phyloP scores from a whole-genome alignment of 495 filamentous ascomycete genomes.

The Chlorociboria aeruginascens region DNA sequence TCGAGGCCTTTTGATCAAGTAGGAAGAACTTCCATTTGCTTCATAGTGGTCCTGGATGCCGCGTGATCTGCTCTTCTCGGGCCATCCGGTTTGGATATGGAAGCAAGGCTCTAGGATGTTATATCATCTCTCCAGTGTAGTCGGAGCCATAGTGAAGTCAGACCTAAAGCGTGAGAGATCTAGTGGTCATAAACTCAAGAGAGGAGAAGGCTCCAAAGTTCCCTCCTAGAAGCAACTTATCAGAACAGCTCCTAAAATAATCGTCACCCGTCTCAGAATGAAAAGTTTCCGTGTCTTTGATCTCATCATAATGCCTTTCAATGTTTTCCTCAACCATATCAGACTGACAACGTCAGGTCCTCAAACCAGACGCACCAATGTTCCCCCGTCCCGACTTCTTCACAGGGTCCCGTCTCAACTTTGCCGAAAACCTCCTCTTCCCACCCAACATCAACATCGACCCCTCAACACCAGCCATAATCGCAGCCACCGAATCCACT shows the following conservation, averaged over 20 bases:
- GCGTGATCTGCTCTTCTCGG: too few relatives aligned
- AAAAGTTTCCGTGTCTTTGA: neutral
- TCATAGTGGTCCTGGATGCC: neutral
- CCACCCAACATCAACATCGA: conserved; percentile 43
- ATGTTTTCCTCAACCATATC: neutral
- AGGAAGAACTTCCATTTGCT: neutral
- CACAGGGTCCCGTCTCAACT: conserved; percentile 47
- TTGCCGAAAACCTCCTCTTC: conserved; percentile 51
- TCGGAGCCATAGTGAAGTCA: too few relatives aligned
- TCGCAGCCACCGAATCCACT: conserved; percentile 52
- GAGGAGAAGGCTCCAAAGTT: too few relatives aligned
- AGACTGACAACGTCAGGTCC: conserved; percentile 38
- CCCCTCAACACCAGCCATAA: conserved; percentile 35
- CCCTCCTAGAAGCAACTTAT: too few relatives aligned
- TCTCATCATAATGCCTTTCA: neutral
- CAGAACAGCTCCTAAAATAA: too few relatives aligned
- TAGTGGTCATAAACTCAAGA: too few relatives aligned
- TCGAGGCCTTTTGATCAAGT: neutral
- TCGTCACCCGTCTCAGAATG: too few relatives aligned
- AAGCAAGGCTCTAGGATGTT: too few relatives aligned
- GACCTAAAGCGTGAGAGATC: too few relatives aligned
- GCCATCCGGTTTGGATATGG: too few relatives aligned
- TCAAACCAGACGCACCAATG: conserved; percentile 52
- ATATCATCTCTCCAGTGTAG: too few relatives aligned
- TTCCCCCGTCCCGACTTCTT: conserved; percentile 86